A percentile compares a stretch with the other conserved stretches of the same genome.
Evolutionary conservation across 2,329 filamentous ascomycete species (phyloP).

Genomic region (Scedosporium apiospermum): DNA sequence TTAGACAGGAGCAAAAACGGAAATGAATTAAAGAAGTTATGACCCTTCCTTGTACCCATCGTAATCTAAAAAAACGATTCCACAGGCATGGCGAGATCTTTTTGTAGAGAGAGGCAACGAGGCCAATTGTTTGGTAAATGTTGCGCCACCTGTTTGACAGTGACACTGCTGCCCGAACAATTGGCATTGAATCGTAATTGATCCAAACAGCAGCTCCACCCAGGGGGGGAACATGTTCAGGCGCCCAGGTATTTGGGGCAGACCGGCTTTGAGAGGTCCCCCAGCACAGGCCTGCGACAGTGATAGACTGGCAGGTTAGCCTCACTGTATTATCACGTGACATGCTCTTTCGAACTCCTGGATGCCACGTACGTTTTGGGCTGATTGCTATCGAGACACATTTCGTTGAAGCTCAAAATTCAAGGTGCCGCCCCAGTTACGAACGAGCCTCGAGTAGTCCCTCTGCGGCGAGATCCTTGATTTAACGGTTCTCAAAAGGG

Average conservation of each 20-base stretch:
- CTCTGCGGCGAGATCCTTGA: neutral
- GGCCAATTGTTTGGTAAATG: too few relatives aligned
- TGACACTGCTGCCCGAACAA: too few relatives aligned
- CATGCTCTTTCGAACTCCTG: neutral
- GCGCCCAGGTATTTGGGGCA: too few relatives aligned
- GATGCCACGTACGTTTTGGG: slow-evolving; percentile 6
- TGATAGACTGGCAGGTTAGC: neutral
- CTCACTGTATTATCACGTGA: slow-evolving; percentile 1
- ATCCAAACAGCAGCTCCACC: too few relatives aligned
- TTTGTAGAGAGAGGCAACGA: too few relatives aligned
- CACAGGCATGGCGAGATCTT: too few relatives aligned
- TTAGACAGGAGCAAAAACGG: slow-evolving; percentile 1
- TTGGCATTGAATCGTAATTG: too few relatives aligned
- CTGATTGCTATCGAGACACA: slow-evolving; percentile 3
- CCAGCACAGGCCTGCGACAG: neutral
- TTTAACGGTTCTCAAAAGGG: neutral
- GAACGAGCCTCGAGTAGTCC: neutral
- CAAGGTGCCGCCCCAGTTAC: slow-evolving; percentile 1
- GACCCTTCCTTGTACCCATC: neutral
- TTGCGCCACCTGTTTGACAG: too few relatives aligned
- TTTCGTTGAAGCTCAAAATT: slow-evolving; percentile 5
- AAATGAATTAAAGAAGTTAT: slow-evolving; percentile 1
- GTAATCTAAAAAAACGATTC: too few relatives aligned
- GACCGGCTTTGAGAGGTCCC: neutral
- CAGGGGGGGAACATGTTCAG: too few relatives aligned